phyloP scores from a whole-genome alignment of 1,284 basidiomycete genomes.

The Leccinum pseudoinsigne region DNA sequence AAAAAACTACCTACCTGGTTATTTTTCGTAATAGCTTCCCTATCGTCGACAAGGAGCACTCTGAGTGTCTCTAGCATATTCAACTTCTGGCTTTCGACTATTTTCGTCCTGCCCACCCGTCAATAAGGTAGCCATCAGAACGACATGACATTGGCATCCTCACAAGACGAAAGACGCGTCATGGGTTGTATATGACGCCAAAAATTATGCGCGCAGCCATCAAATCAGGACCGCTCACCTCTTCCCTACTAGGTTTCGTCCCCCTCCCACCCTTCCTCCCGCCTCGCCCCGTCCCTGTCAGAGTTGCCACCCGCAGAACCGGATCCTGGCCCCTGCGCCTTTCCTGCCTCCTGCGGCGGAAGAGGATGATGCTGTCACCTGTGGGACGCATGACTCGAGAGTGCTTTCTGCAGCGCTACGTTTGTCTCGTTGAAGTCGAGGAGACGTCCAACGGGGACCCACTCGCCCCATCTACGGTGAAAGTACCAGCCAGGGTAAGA shows the following conservation, averaged over 20 bases:
- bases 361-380: constrained; percentile 37
- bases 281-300: constrained; percentile 23
- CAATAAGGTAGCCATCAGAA: no score
- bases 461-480: constrained; percentile 94
- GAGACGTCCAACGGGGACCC: constrained; percentile 85
- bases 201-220: not conserved
- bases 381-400: constrained; percentile 50
- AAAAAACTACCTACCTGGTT: constrained; percentile 59
- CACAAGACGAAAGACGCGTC: not conserved
- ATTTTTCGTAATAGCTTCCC: constrained; percentile 97
- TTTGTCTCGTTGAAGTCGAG: constrained; percentile 89
- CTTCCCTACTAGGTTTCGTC: constrained; percentile 40
- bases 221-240: constrained; percentile 22
- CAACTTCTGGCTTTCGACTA: constrained; percentile 81
- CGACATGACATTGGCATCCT: no score
- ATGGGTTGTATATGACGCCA: not conserved
- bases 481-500: not conserved
- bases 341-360: constrained; percentile 32
- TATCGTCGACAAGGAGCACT: constrained; percentile 92
- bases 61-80: constrained; percentile 90
- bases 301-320: constrained; percentile 22
- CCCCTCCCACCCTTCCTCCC: constrained; percentile 35
- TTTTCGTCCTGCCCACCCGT: constrained; percentile 53
- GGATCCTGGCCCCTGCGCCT: constrained; percentile 22
- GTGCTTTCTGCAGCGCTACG: constrained; percentile 74